Evolutionary conservation across 768 basidiomycete genomes (phyloP).

Genomic region (Kwoniella sp.): DNA sequence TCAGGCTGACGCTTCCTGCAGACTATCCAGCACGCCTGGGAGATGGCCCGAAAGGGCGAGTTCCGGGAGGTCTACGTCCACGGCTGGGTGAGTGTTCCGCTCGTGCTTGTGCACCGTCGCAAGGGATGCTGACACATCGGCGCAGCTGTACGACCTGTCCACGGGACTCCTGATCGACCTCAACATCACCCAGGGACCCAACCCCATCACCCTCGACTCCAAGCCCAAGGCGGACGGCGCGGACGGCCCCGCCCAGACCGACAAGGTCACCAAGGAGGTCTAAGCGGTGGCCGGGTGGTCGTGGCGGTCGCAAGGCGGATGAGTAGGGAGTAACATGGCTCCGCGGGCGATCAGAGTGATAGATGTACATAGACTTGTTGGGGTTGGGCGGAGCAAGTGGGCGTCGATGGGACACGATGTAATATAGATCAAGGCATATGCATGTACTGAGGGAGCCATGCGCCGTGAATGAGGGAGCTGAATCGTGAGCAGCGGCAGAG

Average conservation of each 20-base stretch:
- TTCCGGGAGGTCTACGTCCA: slow-evolving; percentile 43
- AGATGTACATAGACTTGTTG: slow-evolving; percentile 1
- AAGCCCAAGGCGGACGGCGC: not conserved
- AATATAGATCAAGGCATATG: not conserved
- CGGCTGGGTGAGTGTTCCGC: slow-evolving; percentile 39
- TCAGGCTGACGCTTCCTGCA: not conserved
- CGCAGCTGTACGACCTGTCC: slow-evolving; percentile 40
- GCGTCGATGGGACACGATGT: no score
- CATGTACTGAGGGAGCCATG: not conserved
- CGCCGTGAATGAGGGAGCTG: no score
- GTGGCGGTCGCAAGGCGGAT: not conserved
- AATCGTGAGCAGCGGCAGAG: no score
- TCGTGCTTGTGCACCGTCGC: not conserved
- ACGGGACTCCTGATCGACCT: slow-evolving; percentile 36
- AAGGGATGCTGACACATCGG: not conserved
- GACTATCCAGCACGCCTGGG: slow-evolving; percentile 46
- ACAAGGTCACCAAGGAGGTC: not conserved
- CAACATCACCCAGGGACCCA: slow-evolving; percentile 16
- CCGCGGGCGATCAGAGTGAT: not conserved
- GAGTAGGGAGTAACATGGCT: not conserved
- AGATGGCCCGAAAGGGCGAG: slow-evolving; percentile 26
- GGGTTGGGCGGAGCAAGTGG: not conserved
- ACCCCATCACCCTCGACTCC: slow-evolving; percentile 3
- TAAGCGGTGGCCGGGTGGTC: not conserved
- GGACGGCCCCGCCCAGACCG: not conserved